Percentiles rank a stretch among this genome's conserved stretches.
Evolutionary conservation across 805 yeast genomes (phyloP).

Genomic region (Ascoidea rubescens): DNA sequence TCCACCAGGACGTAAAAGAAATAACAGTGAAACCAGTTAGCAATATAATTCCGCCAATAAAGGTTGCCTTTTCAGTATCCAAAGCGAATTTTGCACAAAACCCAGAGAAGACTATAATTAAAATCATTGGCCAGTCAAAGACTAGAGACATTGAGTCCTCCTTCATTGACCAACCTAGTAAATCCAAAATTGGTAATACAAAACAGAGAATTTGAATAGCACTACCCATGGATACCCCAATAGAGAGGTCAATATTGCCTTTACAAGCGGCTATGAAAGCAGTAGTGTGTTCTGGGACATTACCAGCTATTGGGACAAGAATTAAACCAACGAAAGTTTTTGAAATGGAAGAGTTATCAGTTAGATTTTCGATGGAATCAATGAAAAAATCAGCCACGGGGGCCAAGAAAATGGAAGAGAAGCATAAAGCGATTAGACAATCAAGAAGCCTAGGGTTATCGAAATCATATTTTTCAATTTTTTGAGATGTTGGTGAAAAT

Average conservation of each 20-base stretch:
- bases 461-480: too few species aligned
- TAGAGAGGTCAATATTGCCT: slow-evolving; percentile 13
- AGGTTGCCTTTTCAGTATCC: too few species aligned
- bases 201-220: slow-evolving; percentile 14
- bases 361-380: slow-evolving; percentile 12
- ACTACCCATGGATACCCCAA: slow-evolving; percentile 12
- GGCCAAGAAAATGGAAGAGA: slow-evolving; percentile 13
- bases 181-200: slow-evolving; percentile 9
- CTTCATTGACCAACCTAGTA: background rate
- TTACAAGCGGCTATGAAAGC: slow-evolving; percentile 12
- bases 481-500: slow-evolving; percentile 1
- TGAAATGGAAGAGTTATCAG: slow-evolving; percentile 13
- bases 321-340: slow-evolving; percentile 14
- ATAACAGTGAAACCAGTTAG: too few species aligned
- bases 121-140: slow-evolving; percentile 15
- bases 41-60: background rate
- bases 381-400: slow-evolving; percentile 14
- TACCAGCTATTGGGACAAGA: slow-evolving; percentile 14
- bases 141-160: background rate
- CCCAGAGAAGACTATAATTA: slow-evolving; percentile 47
- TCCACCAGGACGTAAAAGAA: background rate
- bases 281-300: slow-evolving; percentile 14
- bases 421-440: slow-evolving; percentile 12
- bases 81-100: slow-evolving; percentile 29
- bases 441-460: slow-evolving; percentile 10